Evolutionary conservation across 176 grass and related monocot genomes (phyloP), one percentile per base, ranked within the genome.

Genomic region (Bonia amplexicaulis): DNA sequence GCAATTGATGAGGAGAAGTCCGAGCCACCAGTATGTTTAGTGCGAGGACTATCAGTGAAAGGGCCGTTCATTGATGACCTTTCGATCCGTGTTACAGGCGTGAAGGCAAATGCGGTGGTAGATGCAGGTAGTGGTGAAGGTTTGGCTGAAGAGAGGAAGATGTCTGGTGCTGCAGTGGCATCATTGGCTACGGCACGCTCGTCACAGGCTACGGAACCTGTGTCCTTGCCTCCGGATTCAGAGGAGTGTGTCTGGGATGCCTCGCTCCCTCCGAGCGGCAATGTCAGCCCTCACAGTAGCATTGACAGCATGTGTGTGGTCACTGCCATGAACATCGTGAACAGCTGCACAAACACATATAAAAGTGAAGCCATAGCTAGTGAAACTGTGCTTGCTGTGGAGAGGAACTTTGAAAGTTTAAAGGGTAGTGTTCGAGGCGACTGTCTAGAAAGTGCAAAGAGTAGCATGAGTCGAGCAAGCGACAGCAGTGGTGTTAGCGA

Each of bases 251-350:
- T 98, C 22, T 98, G 95, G 95, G 95, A 98, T 75, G 93, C 90
- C 61, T 98, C 93, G 22, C 89, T 95, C 25, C 93, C 95, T 68
- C 93, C 95, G 16, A 98, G 93, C 4, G 95, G 95, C 37, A 98
- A 98, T 87, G 95, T 91, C 29, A 98, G 95, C 85, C 95, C 91
- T 73, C 95, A 98, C 66, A 98, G 93, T 39, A 95, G 95, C 84
- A 98, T 93, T 78, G 95, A 98, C 80, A 95, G 93, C 88, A 90
- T 85, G 49, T 83, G 93, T 60, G 87, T 98, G 35, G 47, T 84
- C 60, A 93, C 87, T 31, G 89, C 85, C 7, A 90, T 90, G 90
- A 94, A 82, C 80, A 86, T 81, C 5, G 53, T 73, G 67, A 82
- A 87, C 74, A 83, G 82, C 69, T 88, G 82, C 25, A 69, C 87